Evolutionary conservation across 2,329 filamentous ascomycete genomes (phyloP), one percentile per base, ranked within the genome.

Genomic region (Raffaelea arxii): DNA sequence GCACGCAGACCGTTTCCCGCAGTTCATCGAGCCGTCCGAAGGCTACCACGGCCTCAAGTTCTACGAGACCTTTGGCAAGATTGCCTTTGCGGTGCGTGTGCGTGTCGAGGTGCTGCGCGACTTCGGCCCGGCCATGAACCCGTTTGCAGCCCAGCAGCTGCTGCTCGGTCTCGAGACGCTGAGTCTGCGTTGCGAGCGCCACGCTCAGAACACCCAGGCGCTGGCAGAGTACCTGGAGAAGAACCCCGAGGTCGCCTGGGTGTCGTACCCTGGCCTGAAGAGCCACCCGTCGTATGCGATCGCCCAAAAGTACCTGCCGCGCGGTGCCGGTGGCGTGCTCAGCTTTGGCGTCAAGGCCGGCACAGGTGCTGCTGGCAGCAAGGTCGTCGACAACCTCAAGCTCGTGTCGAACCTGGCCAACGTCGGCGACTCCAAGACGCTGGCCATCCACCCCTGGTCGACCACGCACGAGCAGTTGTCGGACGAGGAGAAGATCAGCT

Each of bases 341-440:
- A 94, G 86, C 57, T 92, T 98, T 56, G 92, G 92, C 45, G 84
- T 96, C 51, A 94, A 94, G 70, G 90, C 91, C 3, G 89, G 86
- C 50, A 47, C 46, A 3, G 86, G 78, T 51, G 73, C 69, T n/a
- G 88, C 85, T 16, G 91, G 92, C 51, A 85, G 80, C 62, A 81
- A 89, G 65, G 80, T 97, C 25, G 92, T 97, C 44, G 92, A 98
- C 66, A 81, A 81, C 56, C 94, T 98, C 72, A 92, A 94, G 75
- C 69, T 98, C 55, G 88, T 97, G 58, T 94, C 88, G 18, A 96
- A 97, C 67, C 71, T 97, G 55, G 92, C 92, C 48, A 98, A 98
- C 62, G 90, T 97, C 24, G 91, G 91, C 48, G 91, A 97, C 64
- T 86, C 86, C 42, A 97, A 97, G 77, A 94, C 90, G 6, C 71